Evolutionary conservation across 257 asterid genomes (phyloP).

Genomic region (Phtheirospermum japonicum): DNA sequence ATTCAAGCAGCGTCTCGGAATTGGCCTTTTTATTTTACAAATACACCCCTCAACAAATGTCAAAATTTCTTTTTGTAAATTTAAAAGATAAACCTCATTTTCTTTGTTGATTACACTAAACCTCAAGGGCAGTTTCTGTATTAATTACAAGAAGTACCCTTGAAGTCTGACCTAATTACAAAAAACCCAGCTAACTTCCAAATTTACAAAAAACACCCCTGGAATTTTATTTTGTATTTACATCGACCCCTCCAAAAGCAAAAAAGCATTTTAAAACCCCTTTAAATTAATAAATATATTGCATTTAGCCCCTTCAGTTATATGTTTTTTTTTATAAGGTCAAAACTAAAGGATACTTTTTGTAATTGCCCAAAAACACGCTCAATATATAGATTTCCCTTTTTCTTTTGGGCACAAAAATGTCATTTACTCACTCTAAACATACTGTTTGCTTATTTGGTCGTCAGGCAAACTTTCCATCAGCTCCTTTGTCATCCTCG

Average conservation of each 20-base stretch:
- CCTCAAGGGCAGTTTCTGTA: not conserved
- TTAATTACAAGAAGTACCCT: too few species aligned
- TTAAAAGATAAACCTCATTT: not conserved
- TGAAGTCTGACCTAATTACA: too few species aligned
- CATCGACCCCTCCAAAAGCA: not conserved
- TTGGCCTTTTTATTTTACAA: not conserved
- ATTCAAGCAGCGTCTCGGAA: too few species aligned
- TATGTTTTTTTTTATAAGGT: too few species aligned
- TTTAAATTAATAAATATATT: too few species aligned
- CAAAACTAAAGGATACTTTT: not conserved
- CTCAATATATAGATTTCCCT: not conserved
- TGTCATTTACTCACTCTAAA: not conserved
- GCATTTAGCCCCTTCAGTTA: too few species aligned
- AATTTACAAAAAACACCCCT: not conserved
- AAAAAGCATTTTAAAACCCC: too few species aligned
- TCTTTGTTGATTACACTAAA: not conserved
- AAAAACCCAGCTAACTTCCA: too few species aligned
- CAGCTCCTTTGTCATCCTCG: constrained; percentile 43
- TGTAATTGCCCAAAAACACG: too few species aligned
- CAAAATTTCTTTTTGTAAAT: not conserved
- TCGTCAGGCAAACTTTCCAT: constrained; percentile 49
- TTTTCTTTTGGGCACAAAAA: not conserved
- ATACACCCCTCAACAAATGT: not conserved
- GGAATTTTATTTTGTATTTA: not conserved
- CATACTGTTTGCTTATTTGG: constrained; percentile 14